phyloP scores from a whole-genome alignment of 257 asterid species.

The Nicotiana knightiana region DNA sequence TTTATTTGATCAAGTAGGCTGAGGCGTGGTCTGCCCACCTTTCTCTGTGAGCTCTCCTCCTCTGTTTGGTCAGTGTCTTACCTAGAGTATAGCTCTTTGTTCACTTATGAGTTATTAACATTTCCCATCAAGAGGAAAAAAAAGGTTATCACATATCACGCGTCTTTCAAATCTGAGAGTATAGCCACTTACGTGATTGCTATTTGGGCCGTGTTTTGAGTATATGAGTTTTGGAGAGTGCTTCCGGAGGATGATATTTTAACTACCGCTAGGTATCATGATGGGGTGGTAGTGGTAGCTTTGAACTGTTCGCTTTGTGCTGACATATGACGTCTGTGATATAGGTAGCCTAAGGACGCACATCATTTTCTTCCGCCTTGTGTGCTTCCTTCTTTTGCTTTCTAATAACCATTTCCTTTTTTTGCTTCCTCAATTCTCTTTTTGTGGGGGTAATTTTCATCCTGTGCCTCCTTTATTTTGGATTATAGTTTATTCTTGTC shows the following conservation, averaged over 20 bases:
- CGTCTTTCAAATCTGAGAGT: not conserved
- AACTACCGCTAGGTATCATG: not conserved
- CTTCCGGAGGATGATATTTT: not conserved
- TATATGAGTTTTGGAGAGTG: not conserved
- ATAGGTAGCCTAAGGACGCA: not conserved
- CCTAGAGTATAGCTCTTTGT: not conserved
- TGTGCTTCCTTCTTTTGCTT: not conserved
- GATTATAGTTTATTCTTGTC: not conserved
- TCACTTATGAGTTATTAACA: not conserved
- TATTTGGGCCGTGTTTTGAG: not conserved
- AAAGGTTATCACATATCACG: not conserved
- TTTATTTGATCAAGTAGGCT: not conserved
- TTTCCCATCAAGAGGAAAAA: not conserved
- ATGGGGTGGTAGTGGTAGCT: not conserved
- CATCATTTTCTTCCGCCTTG: not conserved
- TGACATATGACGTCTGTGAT: not conserved
- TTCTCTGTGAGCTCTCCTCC: not conserved
- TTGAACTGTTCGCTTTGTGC: not conserved
- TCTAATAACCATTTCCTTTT: not conserved
- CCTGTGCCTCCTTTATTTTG: not conserved
- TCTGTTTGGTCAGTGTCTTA: not conserved
- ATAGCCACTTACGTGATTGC: not conserved
- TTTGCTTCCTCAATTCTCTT: not conserved
- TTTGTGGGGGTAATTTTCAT: not conserved
- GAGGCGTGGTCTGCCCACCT: not conserved